phyloP scores from a whole-genome alignment of 176 grass and related monocot species.

The Aegilops umbellulata region DNA sequence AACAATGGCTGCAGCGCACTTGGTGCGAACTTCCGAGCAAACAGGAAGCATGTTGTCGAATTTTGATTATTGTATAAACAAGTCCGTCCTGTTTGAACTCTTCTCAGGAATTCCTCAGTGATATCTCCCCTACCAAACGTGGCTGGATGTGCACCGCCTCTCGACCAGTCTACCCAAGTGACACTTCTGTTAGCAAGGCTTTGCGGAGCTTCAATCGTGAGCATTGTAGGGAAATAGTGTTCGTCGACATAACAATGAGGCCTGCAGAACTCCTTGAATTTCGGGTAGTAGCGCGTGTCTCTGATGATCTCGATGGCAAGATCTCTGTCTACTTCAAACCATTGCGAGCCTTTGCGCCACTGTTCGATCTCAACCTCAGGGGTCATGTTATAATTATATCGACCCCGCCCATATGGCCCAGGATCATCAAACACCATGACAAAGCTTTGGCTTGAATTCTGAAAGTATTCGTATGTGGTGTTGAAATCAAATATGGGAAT shows the following conservation, averaged over 20 bases:
- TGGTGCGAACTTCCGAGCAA: slow-evolving; percentile 90
- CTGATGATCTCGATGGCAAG: slow-evolving; percentile 57
- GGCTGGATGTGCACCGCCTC: slow-evolving; percentile 94
- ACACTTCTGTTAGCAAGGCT: slow-evolving; percentile 82
- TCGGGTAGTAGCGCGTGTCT: slow-evolving; percentile 75
- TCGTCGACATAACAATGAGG: slow-evolving; percentile 90
- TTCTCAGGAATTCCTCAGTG: slow-evolving; percentile 69
- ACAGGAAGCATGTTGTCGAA: slow-evolving; percentile 62
- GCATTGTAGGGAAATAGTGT: slow-evolving; percentile 94
- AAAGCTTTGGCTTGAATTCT: slow-evolving; percentile 67
- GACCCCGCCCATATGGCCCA: slow-evolving; percentile 82
- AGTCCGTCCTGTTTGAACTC: slow-evolving; percentile 43
- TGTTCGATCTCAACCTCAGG: slow-evolving; percentile 83
- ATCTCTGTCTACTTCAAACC: slow-evolving; percentile 79
- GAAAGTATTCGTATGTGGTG: slow-evolving; percentile 77
- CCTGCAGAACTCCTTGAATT: slow-evolving; percentile 85
- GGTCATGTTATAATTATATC: slow-evolving; percentile 80
- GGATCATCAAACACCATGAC: slow-evolving; percentile 70
- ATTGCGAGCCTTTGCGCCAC: slow-evolving; percentile 95
- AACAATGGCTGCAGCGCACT: slow-evolving; percentile 76
- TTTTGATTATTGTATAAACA: slow-evolving; percentile 76
- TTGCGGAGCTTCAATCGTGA: slow-evolving; percentile 72
- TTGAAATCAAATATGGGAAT: slow-evolving; percentile 84
- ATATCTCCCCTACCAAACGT: slow-evolving; percentile 80
- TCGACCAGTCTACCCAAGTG: slow-evolving; percentile 93